Evolutionary conservation across 2,329 filamentous ascomycete genomes (phyloP), one percentile per base, ranked within the genome.

Genomic region (Cryphonectria naterciae): DNA sequence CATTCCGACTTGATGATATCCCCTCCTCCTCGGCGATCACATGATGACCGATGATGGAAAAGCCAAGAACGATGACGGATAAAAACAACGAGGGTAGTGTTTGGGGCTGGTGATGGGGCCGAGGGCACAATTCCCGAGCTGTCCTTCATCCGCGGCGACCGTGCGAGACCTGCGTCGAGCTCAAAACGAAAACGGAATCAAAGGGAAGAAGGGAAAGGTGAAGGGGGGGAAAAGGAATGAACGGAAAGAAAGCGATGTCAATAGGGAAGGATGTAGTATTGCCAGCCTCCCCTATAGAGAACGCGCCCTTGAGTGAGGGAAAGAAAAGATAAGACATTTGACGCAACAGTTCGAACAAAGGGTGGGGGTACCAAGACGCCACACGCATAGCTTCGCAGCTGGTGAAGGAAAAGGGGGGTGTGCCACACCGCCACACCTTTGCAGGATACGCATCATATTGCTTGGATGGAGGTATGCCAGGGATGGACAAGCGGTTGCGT

Each of bases 401-500:
- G 15, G 28, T n/a, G 32, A 52, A 25, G 37, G 32, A 67, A 43
- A 67, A 43, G 28, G n/a, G 22, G 17, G 19, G n/a, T 6, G 28
- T 19, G 19, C 52, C 65, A 35, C 54, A 35, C 28, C 22, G 64
- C 64, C 64, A 56, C 49, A 56, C 39, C 49, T 46, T 22, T 46
- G 28, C 39, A 13, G 46, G 7, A 4, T 46, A 2, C 6, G 10
- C 63, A 54, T 65, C 28, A 49, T 28, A 54, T 66, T 13, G 19
- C 37, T 17, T 2, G 35, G n/a, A 32, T 46, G 28, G 37, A 52
- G 5, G 25, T 22, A 19, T 17, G 28, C 22, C 10, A 17, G 28
- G 15, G 39, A 49, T 32, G 63, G n/a, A 6, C 63, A 43, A 28
- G 49, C 11, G 56, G 6, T 22, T 22, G 41, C 17, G 10, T 54